Evolutionary conservation across 2,329 filamentous ascomycete genomes (phyloP), one percentile per base, ranked within the genome.

Genomic region (Diaporthe eres): DNA sequence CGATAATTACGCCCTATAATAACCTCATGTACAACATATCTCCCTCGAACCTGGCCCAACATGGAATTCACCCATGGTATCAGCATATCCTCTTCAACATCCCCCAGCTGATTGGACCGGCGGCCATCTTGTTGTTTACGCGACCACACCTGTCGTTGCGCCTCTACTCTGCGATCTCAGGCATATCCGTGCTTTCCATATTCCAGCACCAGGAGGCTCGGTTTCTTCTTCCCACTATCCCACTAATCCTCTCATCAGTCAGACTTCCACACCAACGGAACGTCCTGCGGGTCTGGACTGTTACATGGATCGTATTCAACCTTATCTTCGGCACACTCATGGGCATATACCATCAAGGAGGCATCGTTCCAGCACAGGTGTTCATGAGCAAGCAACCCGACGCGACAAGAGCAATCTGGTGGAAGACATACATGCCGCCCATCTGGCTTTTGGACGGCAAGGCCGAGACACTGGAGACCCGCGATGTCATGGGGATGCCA

Each of bases 351-450:
- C 94, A 96, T 82, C 94, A 96, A 84, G 94, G 93, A 39, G 94
- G 94, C 58, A 90, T 96, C 37, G 89, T 96, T 1, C 93, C 94
- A 0, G 92, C 91, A 9, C 94, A 96, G 80, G 91, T 94, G 0
- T 94, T 94, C 81, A 88, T 96, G 81, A 93, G 92, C 80, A 90
- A 90, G 73, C 92, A 94, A 78, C 88, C 90, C 6, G 92, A 93
- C 77, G 91, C 93, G 12, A 92, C 91, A 2, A 88, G 93, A 47
- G 93, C 92, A 4, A 88, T 94, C 70, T 96, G 94, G 94, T 96
- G 94, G 94, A 96, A 95, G 83, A 96, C 94, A 1, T 96, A 96
- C 82, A 94, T 92, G 82, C 94, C 94, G 25, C 94, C 94, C 0
- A 92, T 93, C 49, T 96, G 94, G 94, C 88, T 96, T 28, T 86